A percentile compares a stretch with the other conserved stretches of the same genome.
These are phyloP conservation scores for Mycosphaerella arachidis DNA, from an alignment of 2,329 filamentous ascomycete genomes.

Conservation along the genomic window DNA sequence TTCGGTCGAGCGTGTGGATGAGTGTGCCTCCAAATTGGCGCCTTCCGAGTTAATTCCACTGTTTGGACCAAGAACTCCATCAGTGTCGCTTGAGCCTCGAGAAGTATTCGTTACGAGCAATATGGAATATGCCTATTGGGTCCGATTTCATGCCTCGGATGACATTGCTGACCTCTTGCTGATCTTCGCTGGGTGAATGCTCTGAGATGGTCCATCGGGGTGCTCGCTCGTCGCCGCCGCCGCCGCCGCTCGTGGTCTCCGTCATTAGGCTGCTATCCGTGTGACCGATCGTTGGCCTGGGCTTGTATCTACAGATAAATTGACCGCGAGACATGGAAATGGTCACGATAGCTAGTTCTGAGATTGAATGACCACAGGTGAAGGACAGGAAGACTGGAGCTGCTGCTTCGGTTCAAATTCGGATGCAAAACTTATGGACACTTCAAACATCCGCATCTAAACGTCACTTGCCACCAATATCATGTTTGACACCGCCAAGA, in stretches of 20 bases:
- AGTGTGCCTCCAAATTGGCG: neutral
- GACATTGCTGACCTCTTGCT: neutral
- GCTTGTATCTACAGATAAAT: too few relatives aligned
- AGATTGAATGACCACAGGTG: neutral
- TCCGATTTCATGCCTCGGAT: neutral
- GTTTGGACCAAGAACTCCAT: neutral
- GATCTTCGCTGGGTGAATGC: neutral
- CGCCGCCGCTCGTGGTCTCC: neutral
- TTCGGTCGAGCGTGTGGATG: neutral
- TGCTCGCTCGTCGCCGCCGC: neutral
- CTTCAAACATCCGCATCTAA: neutral
- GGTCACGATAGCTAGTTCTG: too few relatives aligned
- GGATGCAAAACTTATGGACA: neutral
- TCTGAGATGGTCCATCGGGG: neutral
- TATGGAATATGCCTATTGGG: neutral
- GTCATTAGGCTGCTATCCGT: neutral
- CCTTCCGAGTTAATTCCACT: neutral
- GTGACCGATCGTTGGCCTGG: neutral
- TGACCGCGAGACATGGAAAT: too few relatives aligned
- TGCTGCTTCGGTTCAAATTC: neutral
- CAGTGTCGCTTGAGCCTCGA: neutral
- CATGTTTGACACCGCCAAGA: neutral
- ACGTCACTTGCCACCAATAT: neutral
- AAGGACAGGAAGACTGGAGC: neutral
- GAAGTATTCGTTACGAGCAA: neutral